Evolutionary conservation across 139 green algal species (phyloP).

Genomic region (Chlamydomonas sp.): DNA sequence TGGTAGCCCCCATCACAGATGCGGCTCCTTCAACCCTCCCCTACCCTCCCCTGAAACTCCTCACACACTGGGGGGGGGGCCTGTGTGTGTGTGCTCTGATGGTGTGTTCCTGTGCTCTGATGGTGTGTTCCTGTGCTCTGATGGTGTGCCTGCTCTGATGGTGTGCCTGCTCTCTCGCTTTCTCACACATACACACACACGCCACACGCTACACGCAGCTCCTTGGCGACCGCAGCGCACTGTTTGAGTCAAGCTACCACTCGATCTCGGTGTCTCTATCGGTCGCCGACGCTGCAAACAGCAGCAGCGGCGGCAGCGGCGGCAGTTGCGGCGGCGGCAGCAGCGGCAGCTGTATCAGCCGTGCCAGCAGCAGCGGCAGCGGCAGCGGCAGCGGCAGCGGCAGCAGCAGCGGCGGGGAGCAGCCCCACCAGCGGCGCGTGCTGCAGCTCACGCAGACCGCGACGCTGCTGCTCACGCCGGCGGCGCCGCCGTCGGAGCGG

Average conservation of each 20-base stretch:
- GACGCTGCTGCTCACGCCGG: conserved; percentile 32
- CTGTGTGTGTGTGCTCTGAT: too few species aligned
- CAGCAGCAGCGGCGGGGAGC: neutral
- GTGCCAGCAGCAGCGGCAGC: conserved; percentile 2
- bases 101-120: too few species aligned
- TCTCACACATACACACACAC: too few species aligned
- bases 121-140: too few species aligned
- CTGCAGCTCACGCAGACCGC: conserved; percentile 34
- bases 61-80: neutral
- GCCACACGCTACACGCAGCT: too few species aligned
- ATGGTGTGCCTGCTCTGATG: too few species aligned
- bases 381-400: neutral
- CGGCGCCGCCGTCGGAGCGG: neutral
- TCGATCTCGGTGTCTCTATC: neutral
- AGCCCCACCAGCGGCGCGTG: neutral
- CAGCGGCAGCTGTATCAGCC: neutral
- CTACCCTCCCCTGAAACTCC: neutral
- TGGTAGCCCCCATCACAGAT: too few species aligned
- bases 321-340: neutral
- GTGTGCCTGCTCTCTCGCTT: too few species aligned
- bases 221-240: too few species aligned
- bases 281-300: neutral
- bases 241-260: neutral
- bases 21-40: neutral
- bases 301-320: neutral